These are phyloP conservation scores for Pyrenula aspistea DNA, from an alignment of 495 filamentous ascomycete species.

Conservation along the genomic window DNA sequence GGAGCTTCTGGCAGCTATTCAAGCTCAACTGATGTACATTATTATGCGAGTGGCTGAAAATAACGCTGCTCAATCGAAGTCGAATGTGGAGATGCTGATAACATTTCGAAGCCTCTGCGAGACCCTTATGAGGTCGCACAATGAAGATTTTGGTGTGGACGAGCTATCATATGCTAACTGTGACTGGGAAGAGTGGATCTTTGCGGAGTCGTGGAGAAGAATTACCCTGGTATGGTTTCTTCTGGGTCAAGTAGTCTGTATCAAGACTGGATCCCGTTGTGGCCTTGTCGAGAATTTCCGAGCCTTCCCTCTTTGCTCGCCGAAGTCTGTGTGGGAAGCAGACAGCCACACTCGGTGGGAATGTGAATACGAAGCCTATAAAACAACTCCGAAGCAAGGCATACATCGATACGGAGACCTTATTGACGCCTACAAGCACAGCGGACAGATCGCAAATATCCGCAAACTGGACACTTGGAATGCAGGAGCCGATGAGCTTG, in stretches of 20 bases:
- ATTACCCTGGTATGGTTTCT: slow-evolving; percentile 2
- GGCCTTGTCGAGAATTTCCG: not conserved
- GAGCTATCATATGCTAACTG: not conserved
- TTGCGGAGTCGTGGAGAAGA: slow-evolving; percentile 2
- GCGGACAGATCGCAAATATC: not conserved
- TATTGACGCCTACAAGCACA: not conserved
- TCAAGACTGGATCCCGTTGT: not conserved
- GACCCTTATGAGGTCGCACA: not conserved
- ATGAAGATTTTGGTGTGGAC: slow-evolving; percentile 1
- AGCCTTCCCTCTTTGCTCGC: not conserved
- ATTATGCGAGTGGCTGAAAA: slow-evolving; percentile 6
- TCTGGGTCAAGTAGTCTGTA: slow-evolving; percentile 2
- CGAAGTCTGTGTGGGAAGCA: slow-evolving; percentile 4
- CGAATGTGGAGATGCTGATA: not conserved
- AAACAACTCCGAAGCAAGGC: not conserved
- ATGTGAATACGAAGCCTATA: not conserved
- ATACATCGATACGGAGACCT: not conserved
- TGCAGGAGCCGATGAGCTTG: slow-evolving; percentile 4
- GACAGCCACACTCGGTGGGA: slow-evolving; percentile 1
- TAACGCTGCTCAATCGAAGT: not conserved
- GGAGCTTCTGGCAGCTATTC: slow-evolving; percentile 6
- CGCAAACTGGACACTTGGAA: slow-evolving; percentile 2
- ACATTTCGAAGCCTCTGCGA: slow-evolving; percentile 1
- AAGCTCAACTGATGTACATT: slow-evolving; percentile 7
- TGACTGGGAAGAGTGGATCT: slow-evolving; percentile 5